Evolutionary conservation across 345 rosid genomes (phyloP).

Genomic region (Boechera divaricarpa): DNA sequence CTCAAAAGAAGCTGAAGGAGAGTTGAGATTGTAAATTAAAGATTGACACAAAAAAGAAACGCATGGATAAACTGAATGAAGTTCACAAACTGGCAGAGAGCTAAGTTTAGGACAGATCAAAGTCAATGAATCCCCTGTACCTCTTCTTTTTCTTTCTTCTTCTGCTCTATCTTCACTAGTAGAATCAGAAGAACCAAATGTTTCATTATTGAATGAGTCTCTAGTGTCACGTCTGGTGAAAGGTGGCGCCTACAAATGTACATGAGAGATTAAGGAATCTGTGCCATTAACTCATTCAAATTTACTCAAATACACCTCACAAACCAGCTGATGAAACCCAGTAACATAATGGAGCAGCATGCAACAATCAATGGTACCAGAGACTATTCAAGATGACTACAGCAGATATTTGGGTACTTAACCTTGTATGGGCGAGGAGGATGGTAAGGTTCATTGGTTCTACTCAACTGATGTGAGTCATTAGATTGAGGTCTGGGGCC

Average conservation of each 20-base stretch:
- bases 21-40: constrained; percentile 36
- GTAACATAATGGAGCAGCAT: constrained; percentile 29
- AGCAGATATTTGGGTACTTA: constrained; percentile 34
- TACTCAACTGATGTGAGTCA: constrained; percentile 67
- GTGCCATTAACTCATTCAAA: constrained; percentile 19
- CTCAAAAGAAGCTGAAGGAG: constrained; percentile 83
- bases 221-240: constrained; percentile 66
- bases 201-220: constrained; percentile 86
- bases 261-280: constrained; percentile 32
- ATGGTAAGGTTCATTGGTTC: constrained; percentile 84
- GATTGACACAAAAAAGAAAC: constrained; percentile 23
- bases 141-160: constrained; percentile 97
- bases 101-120: constrained; percentile 1
- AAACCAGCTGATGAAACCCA: constrained; percentile 28
- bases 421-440: constrained; percentile 99
- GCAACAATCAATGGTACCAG: constrained; percentile 14
- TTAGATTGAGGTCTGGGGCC: constrained; percentile 66
- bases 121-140: constrained; percentile 48
- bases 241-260: constrained; percentile 70
- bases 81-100: constrained; percentile 36
- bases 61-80: constrained; percentile 23
- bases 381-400: constrained; percentile 19
- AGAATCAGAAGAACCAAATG: constrained; percentile 87
- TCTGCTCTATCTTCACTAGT: constrained; percentile 87
- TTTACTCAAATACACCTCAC: constrained; percentile 13